phyloP scores from a whole-genome alignment of 2,329 filamentous ascomycete species.

The Pezizomycotina sp. region DNA sequence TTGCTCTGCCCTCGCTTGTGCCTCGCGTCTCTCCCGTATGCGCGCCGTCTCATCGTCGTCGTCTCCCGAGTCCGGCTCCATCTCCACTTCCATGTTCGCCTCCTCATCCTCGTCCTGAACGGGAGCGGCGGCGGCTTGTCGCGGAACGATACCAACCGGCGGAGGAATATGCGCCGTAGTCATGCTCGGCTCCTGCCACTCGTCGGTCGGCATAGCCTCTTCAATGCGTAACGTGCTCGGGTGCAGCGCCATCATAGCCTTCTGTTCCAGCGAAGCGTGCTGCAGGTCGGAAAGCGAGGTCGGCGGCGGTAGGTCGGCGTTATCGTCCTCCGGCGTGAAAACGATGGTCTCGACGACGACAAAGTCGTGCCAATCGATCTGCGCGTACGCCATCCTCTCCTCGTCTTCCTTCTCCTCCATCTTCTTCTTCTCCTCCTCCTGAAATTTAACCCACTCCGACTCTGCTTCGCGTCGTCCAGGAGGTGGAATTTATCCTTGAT shows the following conservation, averaged over 20 bases:
- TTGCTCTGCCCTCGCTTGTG: conserved; percentile 50
- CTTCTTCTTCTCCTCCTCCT: conserved; percentile 70
- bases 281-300: conserved; percentile 82
- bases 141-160: conserved; percentile 32
- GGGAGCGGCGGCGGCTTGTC: conserved; percentile 26
- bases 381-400: conserved; percentile 58
- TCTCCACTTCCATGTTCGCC: conserved; percentile 24
- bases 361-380: conserved; percentile 97
- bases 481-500: conserved; percentile 64
- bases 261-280: conserved; percentile 85
- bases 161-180: conserved; percentile 27
- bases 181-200: conserved; percentile 47
- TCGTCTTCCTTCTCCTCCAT: conserved; percentile 77
- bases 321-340: conserved; percentile 78
- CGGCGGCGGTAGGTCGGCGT: conserved; percentile 69
- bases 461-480: conserved; percentile 62
- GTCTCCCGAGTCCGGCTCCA: conserved; percentile 29
- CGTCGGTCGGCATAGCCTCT: conserved; percentile 78
- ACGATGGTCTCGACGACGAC: conserved; percentile 87
- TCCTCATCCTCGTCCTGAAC: conserved; percentile 22
- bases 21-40: conserved; percentile 46
- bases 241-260: conserved; percentile 73
- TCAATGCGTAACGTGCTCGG: conserved; percentile 67
- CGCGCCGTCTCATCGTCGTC: conserved; percentile 47
- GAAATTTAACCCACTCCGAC: conserved; percentile 77